phyloP scores from a whole-genome alignment of 352 stramenopile genomes.

The Phytophthora hibernalis region DNA sequence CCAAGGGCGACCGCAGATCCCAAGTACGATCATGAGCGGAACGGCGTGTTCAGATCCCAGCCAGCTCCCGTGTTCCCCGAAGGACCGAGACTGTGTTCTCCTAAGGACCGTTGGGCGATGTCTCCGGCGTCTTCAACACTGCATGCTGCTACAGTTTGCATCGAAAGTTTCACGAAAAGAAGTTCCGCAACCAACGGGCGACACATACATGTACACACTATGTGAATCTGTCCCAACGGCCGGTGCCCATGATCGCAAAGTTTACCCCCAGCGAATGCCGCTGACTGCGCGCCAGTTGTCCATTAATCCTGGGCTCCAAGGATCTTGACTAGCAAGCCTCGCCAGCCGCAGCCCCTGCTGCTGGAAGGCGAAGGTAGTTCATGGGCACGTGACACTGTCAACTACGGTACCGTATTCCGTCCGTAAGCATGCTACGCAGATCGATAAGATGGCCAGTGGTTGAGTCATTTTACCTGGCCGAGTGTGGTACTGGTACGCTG shows the following conservation, averaged over 20 bases:
- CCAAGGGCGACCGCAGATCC: too few species aligned
- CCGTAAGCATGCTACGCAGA: background rate
- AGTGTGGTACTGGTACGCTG: too few species aligned
- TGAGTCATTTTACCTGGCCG: background rate
- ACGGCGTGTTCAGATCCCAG: conserved; percentile 19
- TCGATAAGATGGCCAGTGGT: background rate
- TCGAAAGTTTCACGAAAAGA: background rate
- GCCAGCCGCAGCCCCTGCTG: background rate
- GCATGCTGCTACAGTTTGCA: too few species aligned
- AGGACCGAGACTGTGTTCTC: background rate
- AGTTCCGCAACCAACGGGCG: background rate
- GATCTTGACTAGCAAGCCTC: background rate
- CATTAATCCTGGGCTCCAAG: too few species aligned
- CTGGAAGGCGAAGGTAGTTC: background rate
- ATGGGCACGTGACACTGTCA: background rate
- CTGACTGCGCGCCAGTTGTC: background rate
- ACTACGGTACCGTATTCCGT: background rate
- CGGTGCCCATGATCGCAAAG: background rate
- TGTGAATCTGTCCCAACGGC: background rate
- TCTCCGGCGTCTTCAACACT: background rate
- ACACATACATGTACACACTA: background rate
- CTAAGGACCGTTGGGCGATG: too few species aligned
- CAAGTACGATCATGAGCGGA: conserved; percentile 10
- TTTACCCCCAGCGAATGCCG: background rate
- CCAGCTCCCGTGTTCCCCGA: background rate